A percentile compares a stretch with the other conserved stretches of the same genome.
Conservation (phyloP, 345 rosid genomes). For the Lepidium sativum region DNA sequence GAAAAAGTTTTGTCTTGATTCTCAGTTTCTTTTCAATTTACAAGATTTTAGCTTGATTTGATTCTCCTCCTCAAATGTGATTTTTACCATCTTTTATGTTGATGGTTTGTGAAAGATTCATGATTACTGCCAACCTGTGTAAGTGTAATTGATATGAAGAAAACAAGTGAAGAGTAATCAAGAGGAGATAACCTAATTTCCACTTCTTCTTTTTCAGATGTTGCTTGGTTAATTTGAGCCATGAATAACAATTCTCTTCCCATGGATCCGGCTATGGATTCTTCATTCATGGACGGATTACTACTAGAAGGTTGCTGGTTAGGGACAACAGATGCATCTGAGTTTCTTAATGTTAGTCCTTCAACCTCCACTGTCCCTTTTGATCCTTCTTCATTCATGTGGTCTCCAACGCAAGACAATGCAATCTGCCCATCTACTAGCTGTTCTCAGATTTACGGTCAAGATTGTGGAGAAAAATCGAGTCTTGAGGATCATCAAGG, state of each 20-base stretch:
- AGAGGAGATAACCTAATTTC: conserved; percentile 9
- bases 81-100: conserved; percentile 4
- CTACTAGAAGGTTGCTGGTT: conserved; percentile 88
- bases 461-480: conserved; percentile 29
- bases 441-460: conserved; percentile 30
- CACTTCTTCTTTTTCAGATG: conserved; percentile 6
- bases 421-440: conserved; percentile 12
- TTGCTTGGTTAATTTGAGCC: conserved; percentile 3
- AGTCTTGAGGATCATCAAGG: conserved; percentile 23
- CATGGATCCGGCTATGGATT: conserved; percentile 51
- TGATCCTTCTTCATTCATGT: conserved; percentile 40
- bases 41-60: conserved; percentile 25
- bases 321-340: conserved; percentile 73
- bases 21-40: conserved; percentile 5
- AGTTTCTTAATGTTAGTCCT: conserved; percentile 45
- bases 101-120: conserved; percentile 4
- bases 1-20: conserved; percentile 22
- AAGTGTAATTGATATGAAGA: neutral
- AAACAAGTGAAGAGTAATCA: neutral
- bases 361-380: conserved; percentile 34
- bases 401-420: conserved; percentile 34
- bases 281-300: conserved; percentile 66
- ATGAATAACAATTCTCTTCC: conserved; percentile 31
- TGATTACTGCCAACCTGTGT: neutral
- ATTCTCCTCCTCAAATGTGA: conserved; percentile 27